Evolutionary conservation across 495 filamentous ascomycete genomes (phyloP).

Genomic region (Penicillium cosmopolitanum): DNA sequence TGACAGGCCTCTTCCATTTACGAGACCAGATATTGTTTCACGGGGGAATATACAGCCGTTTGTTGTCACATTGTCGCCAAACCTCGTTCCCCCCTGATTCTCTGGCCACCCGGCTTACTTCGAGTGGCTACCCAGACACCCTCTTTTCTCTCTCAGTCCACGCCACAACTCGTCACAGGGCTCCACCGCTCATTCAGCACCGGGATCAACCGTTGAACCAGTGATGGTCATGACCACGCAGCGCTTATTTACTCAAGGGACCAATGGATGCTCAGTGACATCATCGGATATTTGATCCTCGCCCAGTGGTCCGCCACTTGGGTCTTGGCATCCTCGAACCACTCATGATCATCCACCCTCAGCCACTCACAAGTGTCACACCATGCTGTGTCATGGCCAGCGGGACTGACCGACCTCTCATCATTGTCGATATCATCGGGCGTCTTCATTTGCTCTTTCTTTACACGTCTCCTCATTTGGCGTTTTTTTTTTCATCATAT

Average conservation of each 20-base stretch:
- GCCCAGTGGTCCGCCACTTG: constrained; percentile 30
- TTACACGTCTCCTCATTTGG: constrained; percentile 15
- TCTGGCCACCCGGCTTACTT: constrained; percentile 31
- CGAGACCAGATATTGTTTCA: constrained; percentile 1
- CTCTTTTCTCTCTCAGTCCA: constrained; percentile 5
- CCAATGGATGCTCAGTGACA: constrained; percentile 32
- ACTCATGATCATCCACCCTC: constrained; percentile 18
- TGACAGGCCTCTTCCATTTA: background rate
- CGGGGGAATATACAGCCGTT: background rate
- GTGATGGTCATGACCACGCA: constrained; percentile 12
- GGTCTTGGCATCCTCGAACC: constrained; percentile 28
- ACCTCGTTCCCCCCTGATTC: constrained; percentile 11
- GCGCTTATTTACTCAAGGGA: constrained; percentile 25
- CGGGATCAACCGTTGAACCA: constrained; percentile 13
- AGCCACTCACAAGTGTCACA: constrained; percentile 16
- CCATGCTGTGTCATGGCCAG: constrained; percentile 8
- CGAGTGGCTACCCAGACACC: constrained; percentile 21
- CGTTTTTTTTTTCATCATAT: constrained; percentile 17
- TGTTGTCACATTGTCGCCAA: constrained; percentile 20
- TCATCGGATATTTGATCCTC: constrained; percentile 33
- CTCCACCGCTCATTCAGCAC: constrained; percentile 18
- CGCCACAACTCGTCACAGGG: constrained; percentile 19
- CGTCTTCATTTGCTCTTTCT: constrained; percentile 5
- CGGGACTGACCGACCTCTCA: constrained; percentile 15
- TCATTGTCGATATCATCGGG: constrained; percentile 20